These are phyloP conservation scores for Ascocoryne sarcoides DNA, from an alignment of 2,329 filamentous ascomycete genomes.

Conservation along the genomic window DNA sequence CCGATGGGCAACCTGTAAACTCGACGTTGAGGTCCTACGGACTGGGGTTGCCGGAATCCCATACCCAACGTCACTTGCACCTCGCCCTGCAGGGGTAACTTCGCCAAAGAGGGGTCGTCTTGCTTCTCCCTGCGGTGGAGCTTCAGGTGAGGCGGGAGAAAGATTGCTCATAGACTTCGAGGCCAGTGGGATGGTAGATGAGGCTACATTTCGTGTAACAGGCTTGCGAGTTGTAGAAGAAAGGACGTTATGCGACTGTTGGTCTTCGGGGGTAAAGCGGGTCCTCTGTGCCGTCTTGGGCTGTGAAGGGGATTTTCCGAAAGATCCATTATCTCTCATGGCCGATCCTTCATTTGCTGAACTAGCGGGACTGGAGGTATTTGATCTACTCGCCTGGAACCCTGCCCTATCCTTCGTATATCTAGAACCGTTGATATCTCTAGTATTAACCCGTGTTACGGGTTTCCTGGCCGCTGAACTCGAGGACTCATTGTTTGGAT, in stretches of 20 bases:
- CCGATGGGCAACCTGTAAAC: slow-evolving; percentile 44
- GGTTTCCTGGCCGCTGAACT: slow-evolving; percentile 27
- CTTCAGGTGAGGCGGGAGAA: slow-evolving; percentile 28
- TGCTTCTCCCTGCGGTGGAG: slow-evolving; percentile 18
- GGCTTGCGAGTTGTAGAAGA: slow-evolving; percentile 53
- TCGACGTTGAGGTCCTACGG: slow-evolving; percentile 65
- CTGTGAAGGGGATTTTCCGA: background rate
- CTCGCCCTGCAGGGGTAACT: slow-evolving; percentile 51
- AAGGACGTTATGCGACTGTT: slow-evolving; percentile 43
- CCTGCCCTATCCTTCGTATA: slow-evolving; percentile 22
- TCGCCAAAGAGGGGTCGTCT: slow-evolving; percentile 66
- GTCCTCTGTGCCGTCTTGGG: slow-evolving; percentile 33
- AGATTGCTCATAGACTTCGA: slow-evolving; percentile 39
- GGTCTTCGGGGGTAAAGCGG: slow-evolving; percentile 41
- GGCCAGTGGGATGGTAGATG: slow-evolving; percentile 28
- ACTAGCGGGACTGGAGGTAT: slow-evolving; percentile 13
- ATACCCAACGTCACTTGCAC: slow-evolving; percentile 45
- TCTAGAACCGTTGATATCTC: slow-evolving; percentile 12
- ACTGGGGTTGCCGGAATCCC: slow-evolving; percentile 45
- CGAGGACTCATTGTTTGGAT: slow-evolving; percentile 39
- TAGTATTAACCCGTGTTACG: slow-evolving; percentile 12
- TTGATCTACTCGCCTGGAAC: slow-evolving; percentile 20
- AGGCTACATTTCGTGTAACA: slow-evolving; percentile 38
- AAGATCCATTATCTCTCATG: slow-evolving; percentile 13
- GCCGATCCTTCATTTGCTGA: slow-evolving; percentile 14